Conservation (phyloP, 2,329 filamentous ascomycete species). For the Sphaceloma murrayae region DNA sequence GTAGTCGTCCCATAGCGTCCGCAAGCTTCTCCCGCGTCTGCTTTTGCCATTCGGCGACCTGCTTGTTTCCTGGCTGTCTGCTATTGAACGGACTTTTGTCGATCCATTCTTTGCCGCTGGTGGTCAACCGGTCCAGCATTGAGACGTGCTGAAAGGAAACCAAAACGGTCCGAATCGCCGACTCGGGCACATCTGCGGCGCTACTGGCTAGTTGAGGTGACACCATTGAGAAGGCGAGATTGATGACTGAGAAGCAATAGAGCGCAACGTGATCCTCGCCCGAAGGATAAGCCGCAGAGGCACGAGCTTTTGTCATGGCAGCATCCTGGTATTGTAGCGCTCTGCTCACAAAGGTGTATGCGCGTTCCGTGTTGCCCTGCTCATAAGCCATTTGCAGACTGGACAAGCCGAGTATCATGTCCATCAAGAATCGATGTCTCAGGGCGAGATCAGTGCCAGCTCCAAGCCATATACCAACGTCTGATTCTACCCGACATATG, state of each 20-base stretch:
- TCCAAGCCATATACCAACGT: not conserved
- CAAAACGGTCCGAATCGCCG: not conserved
- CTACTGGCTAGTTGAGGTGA: constrained; percentile 1
- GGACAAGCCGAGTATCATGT: constrained; percentile 3
- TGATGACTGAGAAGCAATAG: constrained; percentile 3
- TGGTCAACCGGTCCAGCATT: not conserved
- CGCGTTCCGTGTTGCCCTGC: not conserved
- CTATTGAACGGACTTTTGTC: constrained; percentile 5
- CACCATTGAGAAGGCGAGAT: constrained; percentile 9
- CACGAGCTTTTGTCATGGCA: not conserved
- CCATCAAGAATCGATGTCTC: constrained; percentile 5
- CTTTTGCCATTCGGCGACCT: constrained; percentile 2
- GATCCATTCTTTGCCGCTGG: not conserved
- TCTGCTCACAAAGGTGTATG: not conserved
- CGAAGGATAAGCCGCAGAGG: not conserved
- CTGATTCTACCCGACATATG: not conserved
- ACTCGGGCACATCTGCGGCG: not conserved
- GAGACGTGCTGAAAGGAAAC: constrained; percentile 1
- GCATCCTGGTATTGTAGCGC: constrained; percentile 7
- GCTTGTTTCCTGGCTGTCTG: not conserved
- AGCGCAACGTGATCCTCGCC: not conserved
- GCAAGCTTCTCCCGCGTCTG: not conserved
- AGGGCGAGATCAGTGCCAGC: constrained; percentile 2
- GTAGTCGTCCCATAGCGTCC: not conserved
- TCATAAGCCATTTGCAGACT: not conserved